Evolutionary conservation across 2,329 filamentous ascomycete species (phyloP).

Genomic region (Dactylellina haptotyla): DNA sequence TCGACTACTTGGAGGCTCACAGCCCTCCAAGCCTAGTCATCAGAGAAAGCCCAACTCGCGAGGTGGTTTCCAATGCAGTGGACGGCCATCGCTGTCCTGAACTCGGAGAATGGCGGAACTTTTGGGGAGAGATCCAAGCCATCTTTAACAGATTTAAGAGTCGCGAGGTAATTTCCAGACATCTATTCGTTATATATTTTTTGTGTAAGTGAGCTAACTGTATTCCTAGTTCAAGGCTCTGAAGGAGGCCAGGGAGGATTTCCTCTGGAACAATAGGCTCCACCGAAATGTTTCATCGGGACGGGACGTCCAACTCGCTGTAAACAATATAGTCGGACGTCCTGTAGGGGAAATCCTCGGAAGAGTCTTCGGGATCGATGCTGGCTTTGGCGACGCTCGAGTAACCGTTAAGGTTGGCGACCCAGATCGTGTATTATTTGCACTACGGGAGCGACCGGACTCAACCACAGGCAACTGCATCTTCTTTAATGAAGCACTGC

Average conservation of each 20-base stretch:
- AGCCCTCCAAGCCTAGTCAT: constrained; percentile 12
- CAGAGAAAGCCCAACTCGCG: background rate
- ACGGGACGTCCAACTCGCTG: constrained; percentile 12
- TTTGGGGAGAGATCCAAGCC: constrained; percentile 10
- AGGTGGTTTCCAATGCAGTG: background rate
- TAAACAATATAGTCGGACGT: constrained; percentile 16
- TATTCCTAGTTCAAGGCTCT: background rate
- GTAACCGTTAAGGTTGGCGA: constrained; percentile 21
- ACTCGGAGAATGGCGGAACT: constrained; percentile 22
- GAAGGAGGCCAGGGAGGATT: background rate
- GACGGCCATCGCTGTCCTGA: constrained; percentile 12
- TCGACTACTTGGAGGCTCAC: constrained; percentile 29
- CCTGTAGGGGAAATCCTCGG: constrained; percentile 22
- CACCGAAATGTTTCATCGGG: background rate
- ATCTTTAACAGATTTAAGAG: background rate
- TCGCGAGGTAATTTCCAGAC: constrained; percentile 16
- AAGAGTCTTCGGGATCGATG: constrained; percentile 16
- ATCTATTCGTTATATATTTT: background rate
- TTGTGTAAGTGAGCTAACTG: background rate
- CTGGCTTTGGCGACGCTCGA: constrained; percentile 22
- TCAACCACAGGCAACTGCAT: constrained; percentile 2
- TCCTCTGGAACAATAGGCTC: constrained; percentile 1
- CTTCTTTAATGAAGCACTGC: constrained; percentile 2
- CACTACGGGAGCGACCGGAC: background rate
- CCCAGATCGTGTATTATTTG: constrained; percentile 25